A percentile compares a stretch with the other conserved stretches of the same genome.
phyloP scores from a whole-genome alignment of 495 filamentous ascomycete species.

The Cladorrhinum samala region DNA sequence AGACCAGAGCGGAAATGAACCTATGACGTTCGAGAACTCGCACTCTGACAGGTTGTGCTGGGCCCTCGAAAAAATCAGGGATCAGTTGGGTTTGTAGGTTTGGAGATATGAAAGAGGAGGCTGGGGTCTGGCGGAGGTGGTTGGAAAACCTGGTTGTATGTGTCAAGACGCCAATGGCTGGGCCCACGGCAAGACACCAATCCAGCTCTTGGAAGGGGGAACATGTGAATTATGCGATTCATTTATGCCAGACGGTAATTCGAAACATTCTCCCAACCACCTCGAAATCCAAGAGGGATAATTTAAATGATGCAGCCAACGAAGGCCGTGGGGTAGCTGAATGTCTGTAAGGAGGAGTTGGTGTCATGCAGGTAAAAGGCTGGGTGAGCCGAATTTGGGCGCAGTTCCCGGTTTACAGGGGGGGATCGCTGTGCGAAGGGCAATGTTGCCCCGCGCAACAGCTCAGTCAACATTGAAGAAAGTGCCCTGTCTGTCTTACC shows the following conservation, averaged over 20 bases:
- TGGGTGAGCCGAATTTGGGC: background rate
- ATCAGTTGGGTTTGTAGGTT: too few relatives aligned
- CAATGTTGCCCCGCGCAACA: conserved; percentile 11
- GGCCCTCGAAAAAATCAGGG: too few relatives aligned
- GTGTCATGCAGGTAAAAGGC: background rate
- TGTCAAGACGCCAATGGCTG: background rate
- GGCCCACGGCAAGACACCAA: background rate
- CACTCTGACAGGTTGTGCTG: too few relatives aligned
- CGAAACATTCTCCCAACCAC: background rate
- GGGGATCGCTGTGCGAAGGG: background rate
- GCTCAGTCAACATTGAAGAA: background rate
- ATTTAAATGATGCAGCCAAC: too few relatives aligned
- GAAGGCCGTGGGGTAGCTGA: background rate
- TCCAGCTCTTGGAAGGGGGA: background rate
- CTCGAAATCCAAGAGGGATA: background rate
- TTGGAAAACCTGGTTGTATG: too few relatives aligned
- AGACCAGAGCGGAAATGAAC: conserved; percentile 3
- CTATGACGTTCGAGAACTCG: background rate
- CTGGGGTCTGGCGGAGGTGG: background rate
- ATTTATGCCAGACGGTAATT: too few relatives aligned
- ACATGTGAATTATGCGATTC: background rate
- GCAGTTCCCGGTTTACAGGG: background rate
- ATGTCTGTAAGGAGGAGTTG: too few relatives aligned
- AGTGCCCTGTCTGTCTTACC: background rate
- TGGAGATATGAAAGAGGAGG: too few relatives aligned